These are phyloP conservation scores for Areca catechu DNA, from an alignment of 176 grass and related monocot genomes.

Conservation along the genomic window DNA sequence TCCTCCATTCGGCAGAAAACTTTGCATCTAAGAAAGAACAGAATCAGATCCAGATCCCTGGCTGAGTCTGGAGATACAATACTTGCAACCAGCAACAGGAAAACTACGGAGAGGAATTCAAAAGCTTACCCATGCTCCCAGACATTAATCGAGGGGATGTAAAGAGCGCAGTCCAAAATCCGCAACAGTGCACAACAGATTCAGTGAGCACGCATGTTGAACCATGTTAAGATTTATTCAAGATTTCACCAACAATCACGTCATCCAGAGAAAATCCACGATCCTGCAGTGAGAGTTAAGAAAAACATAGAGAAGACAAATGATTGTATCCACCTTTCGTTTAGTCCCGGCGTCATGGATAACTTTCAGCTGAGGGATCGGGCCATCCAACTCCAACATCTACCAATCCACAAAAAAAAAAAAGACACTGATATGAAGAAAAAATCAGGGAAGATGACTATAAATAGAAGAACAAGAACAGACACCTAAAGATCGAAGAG, in stretches of 20 bases:
- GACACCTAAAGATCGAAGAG: too few relatives aligned
- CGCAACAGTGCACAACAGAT: constrained; percentile 73
- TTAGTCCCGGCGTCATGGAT: constrained; percentile 89
- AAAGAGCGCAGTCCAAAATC: constrained; percentile 74
- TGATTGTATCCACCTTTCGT: constrained; percentile 48
- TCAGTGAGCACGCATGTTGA: constrained; percentile 78
- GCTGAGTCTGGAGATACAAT: too few relatives aligned
- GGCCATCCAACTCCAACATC: constrained; percentile 75
- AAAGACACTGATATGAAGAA: constrained; percentile 1
- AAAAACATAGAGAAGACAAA: not conserved
- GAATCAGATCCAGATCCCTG: too few relatives aligned
- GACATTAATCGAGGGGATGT: constrained; percentile 84
- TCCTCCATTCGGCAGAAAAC: too few relatives aligned
- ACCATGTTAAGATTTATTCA: constrained; percentile 20
- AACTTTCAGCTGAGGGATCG: constrained; percentile 53
- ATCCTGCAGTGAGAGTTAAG: too few relatives aligned
- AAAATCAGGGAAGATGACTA: not conserved
- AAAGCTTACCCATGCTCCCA: constrained; percentile 65
- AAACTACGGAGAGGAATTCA: too few relatives aligned
- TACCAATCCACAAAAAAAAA: constrained; percentile 12
- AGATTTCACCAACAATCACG: too few relatives aligned
- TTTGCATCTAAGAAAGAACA: too few relatives aligned
- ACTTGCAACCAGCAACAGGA: too few relatives aligned
- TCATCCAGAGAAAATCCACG: too few relatives aligned
- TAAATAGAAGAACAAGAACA: not conserved